Percentiles rank a stretch among this genome's conserved stretches.
Evolutionary conservation across 202 grass and related monocot genomes (phyloP).

Genomic region (Alloteropsis angusta): DNA sequence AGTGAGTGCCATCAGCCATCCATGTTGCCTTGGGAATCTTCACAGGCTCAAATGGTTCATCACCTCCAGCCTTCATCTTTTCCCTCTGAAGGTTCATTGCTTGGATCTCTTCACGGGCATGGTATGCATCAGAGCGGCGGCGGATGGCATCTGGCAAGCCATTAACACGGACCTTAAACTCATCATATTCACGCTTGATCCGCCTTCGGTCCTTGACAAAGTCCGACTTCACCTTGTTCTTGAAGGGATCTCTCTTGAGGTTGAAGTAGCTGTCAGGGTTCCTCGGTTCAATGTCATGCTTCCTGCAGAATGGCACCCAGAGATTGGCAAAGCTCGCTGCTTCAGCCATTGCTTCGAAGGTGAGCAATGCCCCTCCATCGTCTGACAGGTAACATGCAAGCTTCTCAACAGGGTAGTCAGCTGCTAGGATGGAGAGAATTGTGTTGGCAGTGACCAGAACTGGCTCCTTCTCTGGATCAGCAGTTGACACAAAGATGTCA

Average conservation of each 20-base stretch:
- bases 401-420: conserved; percentile 93
- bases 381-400: conserved; percentile 91
- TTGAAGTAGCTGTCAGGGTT: conserved; percentile 97
- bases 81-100: conserved; percentile 83
- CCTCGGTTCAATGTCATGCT: conserved; percentile 91
- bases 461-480: conserved; percentile 88
- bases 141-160: conserved; percentile 85
- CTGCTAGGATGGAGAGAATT: conserved; percentile 86
- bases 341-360: conserved; percentile 97
- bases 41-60: conserved; percentile 67
- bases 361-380: conserved; percentile 89
- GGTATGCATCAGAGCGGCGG: conserved; percentile 83
- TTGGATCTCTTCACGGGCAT: conserved; percentile 95
- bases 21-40: conserved; percentile 97
- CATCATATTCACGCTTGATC: conserved; percentile 89
- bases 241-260: conserved; percentile 78
- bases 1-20: conserved; percentile 97
- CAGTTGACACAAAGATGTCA: conserved; percentile 86
- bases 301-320: conserved; percentile 97
- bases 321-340: conserved; percentile 88
- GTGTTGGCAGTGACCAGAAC: conserved; percentile 94
- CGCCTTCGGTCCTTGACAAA: conserved; percentile 93
- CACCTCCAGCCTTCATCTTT: conserved; percentile 59
- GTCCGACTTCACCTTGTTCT: conserved; percentile 84
- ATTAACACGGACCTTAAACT: conserved; percentile 92